Evolutionary conservation across 768 basidiomycete species (phyloP).

Genomic region (Suillus placidus): DNA sequence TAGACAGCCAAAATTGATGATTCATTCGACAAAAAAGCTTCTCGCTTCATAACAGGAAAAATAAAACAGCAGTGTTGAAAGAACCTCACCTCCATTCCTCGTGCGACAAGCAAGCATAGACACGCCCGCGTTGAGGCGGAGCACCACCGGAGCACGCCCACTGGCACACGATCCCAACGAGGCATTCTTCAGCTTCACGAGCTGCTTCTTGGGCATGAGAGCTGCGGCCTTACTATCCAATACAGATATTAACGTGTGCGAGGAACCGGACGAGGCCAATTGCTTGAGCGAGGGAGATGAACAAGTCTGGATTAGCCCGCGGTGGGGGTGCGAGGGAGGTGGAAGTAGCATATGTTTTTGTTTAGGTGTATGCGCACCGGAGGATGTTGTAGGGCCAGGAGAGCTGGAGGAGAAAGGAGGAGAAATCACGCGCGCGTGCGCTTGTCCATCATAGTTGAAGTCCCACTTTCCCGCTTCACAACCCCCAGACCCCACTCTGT

Average conservation of each 20-base stretch:
- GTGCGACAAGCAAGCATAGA: neutral
- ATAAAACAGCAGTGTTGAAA: neutral
- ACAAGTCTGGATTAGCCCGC: neutral
- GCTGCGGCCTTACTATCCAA: neutral
- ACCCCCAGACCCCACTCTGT: neutral
- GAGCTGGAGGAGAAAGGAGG: conserved; percentile 5
- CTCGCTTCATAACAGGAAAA: neutral
- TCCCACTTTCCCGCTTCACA: neutral
- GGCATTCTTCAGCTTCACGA: neutral
- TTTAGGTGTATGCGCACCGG: neutral
- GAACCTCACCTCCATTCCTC: neutral
- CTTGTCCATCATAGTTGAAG: conserved; percentile 12
- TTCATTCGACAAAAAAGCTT: neutral
- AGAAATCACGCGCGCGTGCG: neutral
- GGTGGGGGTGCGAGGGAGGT: neutral
- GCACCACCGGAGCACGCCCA: neutral
- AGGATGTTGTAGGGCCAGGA: conserved; percentile 7
- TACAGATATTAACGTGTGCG: neutral
- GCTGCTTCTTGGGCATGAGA: neutral
- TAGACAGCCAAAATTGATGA: neutral
- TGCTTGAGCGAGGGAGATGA: neutral
- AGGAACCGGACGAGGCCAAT: neutral
- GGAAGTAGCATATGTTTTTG: neutral
- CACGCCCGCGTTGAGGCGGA: neutral
- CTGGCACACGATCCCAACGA: neutral